phyloP scores from a whole-genome alignment of 164 flowering plant genomes.

The Tetrastigma voinierianum region DNA sequence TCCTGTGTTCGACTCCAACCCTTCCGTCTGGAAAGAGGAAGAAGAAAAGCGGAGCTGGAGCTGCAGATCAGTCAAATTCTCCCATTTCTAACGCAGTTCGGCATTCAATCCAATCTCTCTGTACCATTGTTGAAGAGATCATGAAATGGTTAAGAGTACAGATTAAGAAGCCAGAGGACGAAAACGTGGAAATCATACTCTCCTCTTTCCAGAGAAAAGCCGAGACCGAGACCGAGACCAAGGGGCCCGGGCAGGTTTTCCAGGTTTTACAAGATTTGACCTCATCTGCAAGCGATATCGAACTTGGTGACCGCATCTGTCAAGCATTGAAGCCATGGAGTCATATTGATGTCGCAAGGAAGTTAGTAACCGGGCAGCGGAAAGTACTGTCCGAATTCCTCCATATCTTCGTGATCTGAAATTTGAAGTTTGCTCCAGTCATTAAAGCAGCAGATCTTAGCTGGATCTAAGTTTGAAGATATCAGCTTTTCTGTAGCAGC shows the following conservation, averaged over 20 bases:
- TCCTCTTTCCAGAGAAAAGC: slow-evolving; percentile 36
- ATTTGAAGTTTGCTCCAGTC: slow-evolving; percentile 35
- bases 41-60: slow-evolving; percentile 66
- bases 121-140: slow-evolving; percentile 43
- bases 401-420: slow-evolving; percentile 56
- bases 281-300: slow-evolving; percentile 29
- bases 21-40: slow-evolving; percentile 77
- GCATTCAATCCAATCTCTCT: slow-evolving; percentile 44
- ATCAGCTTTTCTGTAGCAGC: not conserved
- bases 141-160: slow-evolving; percentile 49
- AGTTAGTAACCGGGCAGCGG: slow-evolving; percentile 40
- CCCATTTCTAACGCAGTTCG: slow-evolving; percentile 33
- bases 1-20: slow-evolving; percentile 61
- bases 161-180: slow-evolving; percentile 41
- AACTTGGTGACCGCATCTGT: slow-evolving; percentile 47
- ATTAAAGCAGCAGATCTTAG: slow-evolving; percentile 44
- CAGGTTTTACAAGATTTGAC: slow-evolving; percentile 33
- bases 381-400: slow-evolving; percentile 43
- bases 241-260: slow-evolving; percentile 65
- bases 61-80: slow-evolving; percentile 38
- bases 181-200: slow-evolving; percentile 37
- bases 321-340: slow-evolving; percentile 56
- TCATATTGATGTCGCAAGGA: slow-evolving; percentile 50
- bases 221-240: too few relatives aligned
- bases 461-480: slow-evolving; percentile 21